Base-by-base conservation (phyloP, 163 green algal genomes). In the Picocystis sp. region DNA sequence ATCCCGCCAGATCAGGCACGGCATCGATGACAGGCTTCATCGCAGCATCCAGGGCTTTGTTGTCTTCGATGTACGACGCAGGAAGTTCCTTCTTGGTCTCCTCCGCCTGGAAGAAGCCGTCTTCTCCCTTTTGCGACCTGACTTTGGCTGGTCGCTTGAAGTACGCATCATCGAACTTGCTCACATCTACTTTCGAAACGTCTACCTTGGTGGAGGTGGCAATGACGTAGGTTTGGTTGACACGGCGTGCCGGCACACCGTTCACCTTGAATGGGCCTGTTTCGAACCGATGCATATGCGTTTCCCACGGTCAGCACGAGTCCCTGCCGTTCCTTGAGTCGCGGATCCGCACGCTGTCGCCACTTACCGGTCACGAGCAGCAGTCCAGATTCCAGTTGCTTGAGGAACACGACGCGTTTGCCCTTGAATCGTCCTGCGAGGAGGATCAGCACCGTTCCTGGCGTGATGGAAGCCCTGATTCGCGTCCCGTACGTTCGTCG, bases 141-240 rank as follows among this genome's bases (percentile, higher is more conserved):
- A 24, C 44, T 9, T 50, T 33, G 22, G 44, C 44, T 11, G 22
- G 44, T 57, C 51, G 34, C 51, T 57, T 57, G 51, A 47, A 50
- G 51, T 57, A 95, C 25, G 64, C 61, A 61, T 98, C 88, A 24
- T 78, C 78, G 64, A 92, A 89, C 73, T 86, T 86, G 61, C 60
- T 45, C 35, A 83, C 64, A 71, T 93, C 81, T 53, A 94, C 75
- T 14, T 48, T 58, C 34, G 50, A 58, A 14, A 77, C 53, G 52
- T 81, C 64, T 56, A 92, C 75, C 81, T 93, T 95, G 55, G 84
- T 94, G 65, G 67, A 86, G 61, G 90, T 99, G 55, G 83, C 90
- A 61, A 99, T 96, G 21, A 96, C 87, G 62, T 94, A 97, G 3
- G 78, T 75, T 77, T 94, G 86, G 77, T 94, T 94, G 47, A 99